A percentile compares a stretch with the other conserved stretches of the same genome.
Conservation (phyloP, 106 monocot species). For the Apostasia shenzhenica region DNA sequence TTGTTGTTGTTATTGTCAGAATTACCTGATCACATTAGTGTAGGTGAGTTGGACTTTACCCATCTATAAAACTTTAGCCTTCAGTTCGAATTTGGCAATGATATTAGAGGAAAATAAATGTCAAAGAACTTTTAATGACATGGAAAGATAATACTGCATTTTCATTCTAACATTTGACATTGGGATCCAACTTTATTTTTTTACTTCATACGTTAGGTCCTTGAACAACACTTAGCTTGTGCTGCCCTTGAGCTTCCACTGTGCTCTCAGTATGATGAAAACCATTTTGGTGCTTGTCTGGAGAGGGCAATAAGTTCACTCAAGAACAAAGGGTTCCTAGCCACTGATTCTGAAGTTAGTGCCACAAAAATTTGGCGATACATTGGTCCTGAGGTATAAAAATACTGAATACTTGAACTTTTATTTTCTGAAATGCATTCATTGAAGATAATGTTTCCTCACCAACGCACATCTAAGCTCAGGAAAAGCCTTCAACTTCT, state of each 20-base stretch:
- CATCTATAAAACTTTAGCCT: no score
- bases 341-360: constrained; percentile 21
- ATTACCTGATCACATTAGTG: no score
- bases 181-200: no score
- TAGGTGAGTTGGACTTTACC: no score
- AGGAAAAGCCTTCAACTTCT: constrained; percentile 53
- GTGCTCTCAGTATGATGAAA: constrained; percentile 60
- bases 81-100: no score
- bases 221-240: constrained; percentile 81
- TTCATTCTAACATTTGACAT: no score
- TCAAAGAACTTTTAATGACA: no score
- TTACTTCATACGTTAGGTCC: constrained; percentile 26
- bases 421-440: background rate
- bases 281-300: constrained; percentile 62
- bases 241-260: constrained; percentile 87
- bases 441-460: background rate
- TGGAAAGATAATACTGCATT: background rate
- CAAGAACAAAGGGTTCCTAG: constrained; percentile 53
- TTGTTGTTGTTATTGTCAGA: no score
- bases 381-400: constrained; percentile 73
- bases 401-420: background rate
- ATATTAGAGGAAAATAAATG: no score
- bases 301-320: constrained; percentile 33
- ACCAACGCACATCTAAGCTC: background rate
- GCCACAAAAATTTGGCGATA: constrained; percentile 57